Percentiles rank a stretch among this genome's conserved stretches.
Conservation (phyloP, 306 rosid species). For the Vigna angularis region DNA sequence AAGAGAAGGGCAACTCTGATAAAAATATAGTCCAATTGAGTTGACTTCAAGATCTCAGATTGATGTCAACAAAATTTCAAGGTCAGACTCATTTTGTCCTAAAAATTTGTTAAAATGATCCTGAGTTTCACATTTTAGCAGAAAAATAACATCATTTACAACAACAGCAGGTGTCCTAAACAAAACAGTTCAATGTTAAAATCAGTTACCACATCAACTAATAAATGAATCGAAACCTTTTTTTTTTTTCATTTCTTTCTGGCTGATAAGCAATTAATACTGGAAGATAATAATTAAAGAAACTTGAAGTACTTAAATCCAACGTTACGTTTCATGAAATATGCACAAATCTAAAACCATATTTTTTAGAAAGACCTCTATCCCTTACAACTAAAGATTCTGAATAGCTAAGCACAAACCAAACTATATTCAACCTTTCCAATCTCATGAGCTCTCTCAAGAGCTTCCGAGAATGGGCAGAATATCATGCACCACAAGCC, state of each 20-base stretch:
- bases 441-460: constrained; percentile 64
- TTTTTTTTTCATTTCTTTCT: background rate
- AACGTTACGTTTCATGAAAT: constrained; percentile 15
- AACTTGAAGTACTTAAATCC: background rate
- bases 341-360: constrained; percentile 28
- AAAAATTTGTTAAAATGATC: background rate
- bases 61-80: background rate
- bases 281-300: no score
- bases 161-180: background rate
- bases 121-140: background rate
- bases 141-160: background rate
- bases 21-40: background rate
- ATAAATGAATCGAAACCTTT: background rate
- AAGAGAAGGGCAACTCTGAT: background rate
- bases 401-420: constrained; percentile 22
- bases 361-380: constrained; percentile 6
- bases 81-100: background rate
- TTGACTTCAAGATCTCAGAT: background rate
- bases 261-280: background rate
- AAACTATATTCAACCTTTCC: constrained; percentile 43
- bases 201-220: no score
- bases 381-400: constrained; percentile 37
- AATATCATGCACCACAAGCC: constrained; percentile 70
- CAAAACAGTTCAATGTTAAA: background rate
- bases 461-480: constrained; percentile 75